phyloP scores from a whole-genome alignment of 1,284 basidiomycete species.

The Ganoderma boninense region DNA sequence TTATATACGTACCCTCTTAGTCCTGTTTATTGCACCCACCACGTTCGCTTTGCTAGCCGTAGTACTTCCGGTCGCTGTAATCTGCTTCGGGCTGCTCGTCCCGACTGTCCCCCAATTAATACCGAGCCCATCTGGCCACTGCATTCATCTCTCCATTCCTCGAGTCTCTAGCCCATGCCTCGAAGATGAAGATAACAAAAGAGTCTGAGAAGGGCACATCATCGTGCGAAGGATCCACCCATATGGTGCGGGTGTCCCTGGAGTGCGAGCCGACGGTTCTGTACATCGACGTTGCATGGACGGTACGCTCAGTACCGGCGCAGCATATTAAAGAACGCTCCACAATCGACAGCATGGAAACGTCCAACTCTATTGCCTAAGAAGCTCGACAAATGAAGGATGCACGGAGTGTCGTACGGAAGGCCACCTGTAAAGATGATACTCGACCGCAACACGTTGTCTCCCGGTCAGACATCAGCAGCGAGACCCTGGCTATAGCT shows the following conservation, averaged over 20 bases:
- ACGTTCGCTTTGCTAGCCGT: constrained; percentile 3
- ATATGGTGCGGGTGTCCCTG: neutral
- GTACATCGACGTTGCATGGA: neutral
- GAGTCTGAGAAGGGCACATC: neutral
- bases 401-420: neutral
- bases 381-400: neutral
- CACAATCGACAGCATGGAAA: neutral
- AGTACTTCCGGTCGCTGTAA: constrained; percentile 1
- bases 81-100: neutral
- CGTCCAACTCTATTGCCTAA: neutral
- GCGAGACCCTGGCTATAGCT: neutral
- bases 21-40: neutral
- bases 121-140: neutral
- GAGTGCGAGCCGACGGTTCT: neutral
- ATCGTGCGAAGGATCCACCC: neutral
- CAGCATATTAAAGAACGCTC: neutral
- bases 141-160: neutral
- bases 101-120: neutral
- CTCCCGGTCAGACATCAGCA: neutral
- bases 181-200: neutral
- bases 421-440: neutral
- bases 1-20: neutral
- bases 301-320: neutral
- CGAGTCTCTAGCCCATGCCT: neutral
- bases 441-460: neutral